Percentiles rank a stretch among this genome's conserved stretches.
Evolutionary conservation across 106 monocot genomes (phyloP).

Genomic region (Apostasia shenzhenica): DNA sequence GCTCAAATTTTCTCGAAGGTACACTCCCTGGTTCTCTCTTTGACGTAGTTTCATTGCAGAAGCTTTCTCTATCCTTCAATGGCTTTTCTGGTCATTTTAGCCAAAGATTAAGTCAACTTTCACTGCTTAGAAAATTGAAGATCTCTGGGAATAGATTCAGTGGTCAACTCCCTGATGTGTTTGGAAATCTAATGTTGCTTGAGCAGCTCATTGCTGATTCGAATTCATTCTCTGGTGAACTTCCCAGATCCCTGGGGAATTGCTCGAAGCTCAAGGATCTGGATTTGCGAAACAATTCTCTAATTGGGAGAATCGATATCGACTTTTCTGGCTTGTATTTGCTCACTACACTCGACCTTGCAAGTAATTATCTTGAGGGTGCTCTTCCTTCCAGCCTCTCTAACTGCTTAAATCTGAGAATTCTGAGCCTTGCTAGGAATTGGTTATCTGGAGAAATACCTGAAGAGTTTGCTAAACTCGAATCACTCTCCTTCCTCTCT

Average conservation of each 20-base stretch:
- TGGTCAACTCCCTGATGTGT: slow-evolving; percentile 53
- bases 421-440: slow-evolving; percentile 59
- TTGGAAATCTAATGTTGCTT: slow-evolving; percentile 35
- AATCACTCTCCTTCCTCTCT: slow-evolving; percentile 47
- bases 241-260: slow-evolving; percentile 33
- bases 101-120: slow-evolving; percentile 26
- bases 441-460: slow-evolving; percentile 47
- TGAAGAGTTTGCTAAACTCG: slow-evolving; percentile 28
- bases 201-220: slow-evolving; percentile 33
- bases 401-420: slow-evolving; percentile 30
- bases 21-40: slow-evolving; percentile 44
- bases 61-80: slow-evolving; percentile 39
- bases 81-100: slow-evolving; percentile 28
- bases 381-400: slow-evolving; percentile 41
- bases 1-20: slow-evolving; percentile 45
- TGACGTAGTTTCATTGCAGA: slow-evolving; percentile 28
- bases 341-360: slow-evolving; percentile 51
- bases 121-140: slow-evolving; percentile 21
- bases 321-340: slow-evolving; percentile 43
- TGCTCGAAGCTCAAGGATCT: slow-evolving; percentile 33
- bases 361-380: slow-evolving; percentile 42
- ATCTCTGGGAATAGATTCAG: slow-evolving; percentile 39
- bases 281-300: slow-evolving; percentile 51
- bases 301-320: slow-evolving; percentile 32
- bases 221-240: slow-evolving; percentile 40